Conservation (phyloP, 139 green algal species). For the Chlorella sp. region DNA sequence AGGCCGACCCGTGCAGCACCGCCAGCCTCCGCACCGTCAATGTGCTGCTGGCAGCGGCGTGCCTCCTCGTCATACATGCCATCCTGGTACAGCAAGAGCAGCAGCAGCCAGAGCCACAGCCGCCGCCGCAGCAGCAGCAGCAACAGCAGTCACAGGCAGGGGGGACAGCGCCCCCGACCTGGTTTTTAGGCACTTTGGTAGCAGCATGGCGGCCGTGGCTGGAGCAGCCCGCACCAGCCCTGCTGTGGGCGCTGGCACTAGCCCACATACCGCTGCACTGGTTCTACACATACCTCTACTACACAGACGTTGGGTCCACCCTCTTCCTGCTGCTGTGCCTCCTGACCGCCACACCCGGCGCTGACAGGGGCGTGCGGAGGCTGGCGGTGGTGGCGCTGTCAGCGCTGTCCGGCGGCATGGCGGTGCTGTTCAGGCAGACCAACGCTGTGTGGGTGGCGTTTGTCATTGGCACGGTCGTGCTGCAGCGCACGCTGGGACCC, state of each 20-base stretch:
- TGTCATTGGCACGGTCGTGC: no score
- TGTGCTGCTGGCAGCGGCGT: slow-evolving; percentile 39
- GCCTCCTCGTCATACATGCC: slow-evolving; percentile 24
- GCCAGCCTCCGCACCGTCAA: slow-evolving; percentile 56
- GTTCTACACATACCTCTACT: slow-evolving; percentile 88
- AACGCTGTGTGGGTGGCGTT: slow-evolving; percentile 89
- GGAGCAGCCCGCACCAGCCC: neutral
- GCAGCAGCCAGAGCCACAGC: neutral
- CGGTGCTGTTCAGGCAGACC: slow-evolving; percentile 80
- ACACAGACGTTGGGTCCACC: slow-evolving; percentile 82
- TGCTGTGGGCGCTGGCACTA: slow-evolving; percentile 35
- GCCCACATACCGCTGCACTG: slow-evolving; percentile 72
- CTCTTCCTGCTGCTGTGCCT: slow-evolving; percentile 51
- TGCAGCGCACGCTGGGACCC: no score
- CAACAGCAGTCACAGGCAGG: neutral
- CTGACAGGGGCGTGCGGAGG: no score
- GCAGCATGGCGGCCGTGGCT: neutral
- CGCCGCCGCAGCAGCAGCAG: neutral
- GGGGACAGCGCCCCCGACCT: neutral
- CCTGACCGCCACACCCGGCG: no score
- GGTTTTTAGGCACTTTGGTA: neutral
- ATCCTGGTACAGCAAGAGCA: slow-evolving; percentile 32
- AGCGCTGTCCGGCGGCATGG: slow-evolving; percentile 33
- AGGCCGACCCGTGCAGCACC: slow-evolving; percentile 42
- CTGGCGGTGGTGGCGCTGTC: no score